These are phyloP conservation scores for Talaromyces sp. DNA, from an alignment of 2,329 filamentous ascomycete species.

Conservation along the genomic window DNA sequence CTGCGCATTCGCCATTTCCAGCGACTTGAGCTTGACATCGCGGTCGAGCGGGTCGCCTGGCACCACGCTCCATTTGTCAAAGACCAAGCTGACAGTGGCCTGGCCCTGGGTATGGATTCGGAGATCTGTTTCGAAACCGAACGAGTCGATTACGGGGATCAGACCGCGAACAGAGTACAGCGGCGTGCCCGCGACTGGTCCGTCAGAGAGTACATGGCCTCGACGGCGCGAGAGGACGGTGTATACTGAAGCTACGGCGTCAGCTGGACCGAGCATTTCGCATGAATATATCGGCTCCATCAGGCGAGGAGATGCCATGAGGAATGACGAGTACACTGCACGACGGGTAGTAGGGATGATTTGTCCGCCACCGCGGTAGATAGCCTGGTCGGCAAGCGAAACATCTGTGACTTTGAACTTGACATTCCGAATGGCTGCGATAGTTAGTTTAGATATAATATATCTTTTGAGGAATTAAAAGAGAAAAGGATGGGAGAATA, in stretches of 20 bases:
- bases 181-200: slow-evolving; percentile 88
- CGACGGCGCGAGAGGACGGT: slow-evolving; percentile 83
- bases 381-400: slow-evolving; percentile 78
- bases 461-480: neutral
- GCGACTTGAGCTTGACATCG: slow-evolving; percentile 71
- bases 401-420: slow-evolving; percentile 97
- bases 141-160: slow-evolving; percentile 93
- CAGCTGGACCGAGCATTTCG: slow-evolving; percentile 86
- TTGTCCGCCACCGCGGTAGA: slow-evolving; percentile 91
- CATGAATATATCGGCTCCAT: slow-evolving; percentile 97
- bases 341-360: slow-evolving; percentile 93
- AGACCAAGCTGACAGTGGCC: slow-evolving; percentile 84
- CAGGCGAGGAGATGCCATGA: slow-evolving; percentile 91
- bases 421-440: slow-evolving; percentile 83
- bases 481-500: slow-evolving; percentile 13
- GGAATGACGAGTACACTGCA: slow-evolving; percentile 91
- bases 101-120: slow-evolving; percentile 93
- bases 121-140: slow-evolving; percentile 96
- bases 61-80: slow-evolving; percentile 94
- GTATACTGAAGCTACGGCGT: slow-evolving; percentile 83
- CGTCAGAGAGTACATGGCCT: slow-evolving; percentile 91
- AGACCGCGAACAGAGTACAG: slow-evolving; percentile 88
- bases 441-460: slow-evolving; percentile 15
- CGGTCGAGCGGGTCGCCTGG: slow-evolving; percentile 92
- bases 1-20: slow-evolving; percentile 84